A percentile compares a stretch with the other conserved stretches of the same genome.
Conservation (phyloP, 2,329 filamentous ascomycete species). For the Neurospora sp. region DNA sequence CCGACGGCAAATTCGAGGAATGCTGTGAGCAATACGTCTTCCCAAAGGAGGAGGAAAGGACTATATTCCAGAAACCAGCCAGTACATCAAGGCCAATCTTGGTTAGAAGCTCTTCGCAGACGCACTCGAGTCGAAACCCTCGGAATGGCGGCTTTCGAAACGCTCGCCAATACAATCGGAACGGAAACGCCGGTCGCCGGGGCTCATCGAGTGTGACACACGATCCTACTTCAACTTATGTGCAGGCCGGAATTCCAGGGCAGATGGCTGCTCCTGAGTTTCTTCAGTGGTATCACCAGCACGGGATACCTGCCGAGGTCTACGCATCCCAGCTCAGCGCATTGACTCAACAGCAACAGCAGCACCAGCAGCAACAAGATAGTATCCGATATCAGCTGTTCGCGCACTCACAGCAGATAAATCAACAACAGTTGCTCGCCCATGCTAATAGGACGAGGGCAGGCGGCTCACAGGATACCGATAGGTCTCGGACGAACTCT, state of each 20-base stretch:
- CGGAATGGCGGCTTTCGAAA: constrained; percentile 38
- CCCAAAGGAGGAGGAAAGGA: constrained; percentile 66
- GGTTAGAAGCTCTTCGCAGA: constrained; percentile 52
- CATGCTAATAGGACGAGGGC: constrained; percentile 33
- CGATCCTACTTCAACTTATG: constrained; percentile 36
- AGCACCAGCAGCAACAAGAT: constrained; percentile 28
- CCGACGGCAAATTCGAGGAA: constrained; percentile 67
- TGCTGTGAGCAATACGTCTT: constrained; percentile 85
- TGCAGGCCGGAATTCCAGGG: constrained; percentile 27
- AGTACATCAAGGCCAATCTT: constrained; percentile 45
- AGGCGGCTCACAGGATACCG: constrained; percentile 26
- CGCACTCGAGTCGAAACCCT: constrained; percentile 39
- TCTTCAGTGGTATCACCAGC: constrained; percentile 37
- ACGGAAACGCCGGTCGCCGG: constrained; percentile 33
- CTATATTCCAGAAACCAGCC: constrained; percentile 46
- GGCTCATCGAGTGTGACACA: constrained; percentile 45
- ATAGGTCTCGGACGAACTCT: constrained; percentile 51
- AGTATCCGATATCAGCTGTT: constrained; percentile 36
- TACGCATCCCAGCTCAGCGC: constrained; percentile 12
- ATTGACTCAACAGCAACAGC: constrained; percentile 19
- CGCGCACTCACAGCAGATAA: constrained; percentile 34
- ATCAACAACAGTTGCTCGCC: constrained; percentile 33
- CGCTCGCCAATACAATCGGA: constrained; percentile 33
- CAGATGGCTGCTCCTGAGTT: constrained; percentile 38
- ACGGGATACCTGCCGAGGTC: constrained; percentile 30